Conservation (phyloP, 495 filamentous ascomycete species). For the Sabuloglossum arenarium region DNA sequence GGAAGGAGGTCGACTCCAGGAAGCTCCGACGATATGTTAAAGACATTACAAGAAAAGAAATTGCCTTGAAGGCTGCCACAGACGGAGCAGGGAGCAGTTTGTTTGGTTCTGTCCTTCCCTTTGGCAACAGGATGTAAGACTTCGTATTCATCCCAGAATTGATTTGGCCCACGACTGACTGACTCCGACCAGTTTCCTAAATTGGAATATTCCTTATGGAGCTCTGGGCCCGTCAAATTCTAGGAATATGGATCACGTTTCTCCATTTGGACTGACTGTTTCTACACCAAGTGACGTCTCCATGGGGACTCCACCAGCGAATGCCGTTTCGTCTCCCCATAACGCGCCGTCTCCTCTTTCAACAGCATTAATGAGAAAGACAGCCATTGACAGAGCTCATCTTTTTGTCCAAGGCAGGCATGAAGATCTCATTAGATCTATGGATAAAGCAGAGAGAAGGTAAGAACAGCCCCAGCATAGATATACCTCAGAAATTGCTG, state of each 20-base stretch:
- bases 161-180: not conserved
- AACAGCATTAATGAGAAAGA: slow-evolving; percentile 9
- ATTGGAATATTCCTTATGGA: not conserved
- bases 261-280: not conserved
- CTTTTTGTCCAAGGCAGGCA: slow-evolving; percentile 17
- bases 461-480: slow-evolving; percentile 3
- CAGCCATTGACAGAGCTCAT: slow-evolving; percentile 8
- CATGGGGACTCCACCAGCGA: slow-evolving; percentile 9
- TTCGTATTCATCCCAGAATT: not conserved
- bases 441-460: slow-evolving; percentile 12
- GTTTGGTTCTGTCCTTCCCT: not conserved
- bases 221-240: not conserved
- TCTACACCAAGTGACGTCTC: slow-evolving; percentile 10
- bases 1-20: slow-evolving; percentile 14
- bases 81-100: not conserved
- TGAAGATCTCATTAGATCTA: slow-evolving; percentile 12
- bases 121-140: not conserved
- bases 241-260: not conserved
- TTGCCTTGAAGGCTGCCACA: not conserved
- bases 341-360: slow-evolving; percentile 13
- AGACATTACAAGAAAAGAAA: not conserved
- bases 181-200: not conserved
- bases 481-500: not conserved
- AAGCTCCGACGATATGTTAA: slow-evolving; percentile 19
- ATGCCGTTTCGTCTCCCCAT: slow-evolving; percentile 10